Evolutionary conservation across 2,329 filamentous ascomycete genomes (phyloP).

Genomic region (Alternaria sp.): DNA sequence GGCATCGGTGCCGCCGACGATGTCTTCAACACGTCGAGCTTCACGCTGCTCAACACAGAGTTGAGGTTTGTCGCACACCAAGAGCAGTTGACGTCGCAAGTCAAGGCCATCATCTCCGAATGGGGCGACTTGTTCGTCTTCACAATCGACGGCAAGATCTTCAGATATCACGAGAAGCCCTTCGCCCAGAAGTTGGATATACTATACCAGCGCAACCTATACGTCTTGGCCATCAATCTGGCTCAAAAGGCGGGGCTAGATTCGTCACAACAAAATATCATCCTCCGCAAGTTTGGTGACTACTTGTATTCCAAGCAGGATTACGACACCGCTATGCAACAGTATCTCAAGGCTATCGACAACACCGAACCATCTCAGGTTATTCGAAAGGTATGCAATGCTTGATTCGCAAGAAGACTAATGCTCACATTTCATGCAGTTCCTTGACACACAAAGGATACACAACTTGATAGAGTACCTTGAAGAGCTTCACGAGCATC

Average conservation of each 20-base stretch:
- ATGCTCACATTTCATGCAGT: constrained; percentile 60
- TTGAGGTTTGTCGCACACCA: constrained; percentile 89
- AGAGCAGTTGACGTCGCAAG: constrained; percentile 81
- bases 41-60: constrained; percentile 91
- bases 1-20: constrained; percentile 76
- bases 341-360: constrained; percentile 95
- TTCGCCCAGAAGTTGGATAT: constrained; percentile 92
- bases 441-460: constrained; percentile 95
- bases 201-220: constrained; percentile 92
- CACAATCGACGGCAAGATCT: constrained; percentile 85
- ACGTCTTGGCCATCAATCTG: constrained; percentile 87
- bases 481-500: constrained; percentile 93
- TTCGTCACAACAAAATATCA: constrained; percentile 81
- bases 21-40: constrained; percentile 84
- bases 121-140: constrained; percentile 95
- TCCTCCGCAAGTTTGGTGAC: constrained; percentile 93
- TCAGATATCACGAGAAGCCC: constrained; percentile 87
- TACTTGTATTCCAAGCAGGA: constrained; percentile 94
- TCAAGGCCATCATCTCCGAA: constrained; percentile 80
- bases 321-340: constrained; percentile 98
- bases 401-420: background rate
- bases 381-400: constrained; percentile 75
- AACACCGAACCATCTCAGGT: constrained; percentile 96
- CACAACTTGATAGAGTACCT: constrained; percentile 97
- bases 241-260: constrained; percentile 89